A percentile compares a stretch with the other conserved stretches of the same genome.
Conservation (phyloP, 1,139 yeast species). For the Hansenula lynferdii region DNA sequence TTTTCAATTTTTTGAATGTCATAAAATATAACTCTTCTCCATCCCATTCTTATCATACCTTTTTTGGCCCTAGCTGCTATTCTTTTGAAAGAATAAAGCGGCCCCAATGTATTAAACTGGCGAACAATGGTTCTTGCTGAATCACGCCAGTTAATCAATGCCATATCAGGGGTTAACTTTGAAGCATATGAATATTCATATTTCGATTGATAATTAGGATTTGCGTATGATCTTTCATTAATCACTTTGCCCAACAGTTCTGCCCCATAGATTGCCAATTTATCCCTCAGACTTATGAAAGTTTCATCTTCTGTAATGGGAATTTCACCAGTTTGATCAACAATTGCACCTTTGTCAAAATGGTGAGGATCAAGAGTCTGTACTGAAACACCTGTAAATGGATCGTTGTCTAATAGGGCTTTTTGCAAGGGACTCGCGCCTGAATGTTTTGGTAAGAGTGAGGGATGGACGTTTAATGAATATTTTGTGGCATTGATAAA, state of each 20-base stretch:
- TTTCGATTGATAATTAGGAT: conserved; percentile 21
- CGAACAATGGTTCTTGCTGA: conserved; percentile 38
- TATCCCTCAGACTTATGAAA: conserved; percentile 35
- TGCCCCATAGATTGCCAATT: conserved; percentile 59
- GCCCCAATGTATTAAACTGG: conserved; percentile 53
- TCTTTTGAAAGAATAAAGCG: conserved; percentile 46
- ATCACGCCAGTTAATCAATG: conserved; percentile 41
- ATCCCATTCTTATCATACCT: conserved; percentile 21
- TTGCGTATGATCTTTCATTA: conserved; percentile 28
- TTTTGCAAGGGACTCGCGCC: conserved; percentile 93
- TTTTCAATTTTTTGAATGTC: conserved; percentile 22
- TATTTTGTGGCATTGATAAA: conserved; percentile 44
- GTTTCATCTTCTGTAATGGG: conserved; percentile 38
- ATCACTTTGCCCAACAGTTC: conserved; percentile 45
- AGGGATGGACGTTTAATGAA: conserved; percentile 92
- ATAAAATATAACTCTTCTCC: conserved; percentile 44
- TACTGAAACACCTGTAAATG: conserved; percentile 74
- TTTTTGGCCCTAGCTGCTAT: conserved; percentile 28
- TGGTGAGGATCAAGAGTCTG: conserved; percentile 86
- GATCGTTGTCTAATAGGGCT: conserved; percentile 63
- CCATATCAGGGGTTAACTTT: conserved; percentile 40
- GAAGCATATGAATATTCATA: conserved; percentile 51
- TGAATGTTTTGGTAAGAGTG: conserved; percentile 72
- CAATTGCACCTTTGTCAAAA: conserved; percentile 75
- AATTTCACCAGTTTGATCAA: conserved; percentile 50